Evolutionary conservation across 495 filamentous ascomycete genomes (phyloP), one percentile per base, ranked within the genome.

Genomic region (Bombardia bombarda): DNA sequence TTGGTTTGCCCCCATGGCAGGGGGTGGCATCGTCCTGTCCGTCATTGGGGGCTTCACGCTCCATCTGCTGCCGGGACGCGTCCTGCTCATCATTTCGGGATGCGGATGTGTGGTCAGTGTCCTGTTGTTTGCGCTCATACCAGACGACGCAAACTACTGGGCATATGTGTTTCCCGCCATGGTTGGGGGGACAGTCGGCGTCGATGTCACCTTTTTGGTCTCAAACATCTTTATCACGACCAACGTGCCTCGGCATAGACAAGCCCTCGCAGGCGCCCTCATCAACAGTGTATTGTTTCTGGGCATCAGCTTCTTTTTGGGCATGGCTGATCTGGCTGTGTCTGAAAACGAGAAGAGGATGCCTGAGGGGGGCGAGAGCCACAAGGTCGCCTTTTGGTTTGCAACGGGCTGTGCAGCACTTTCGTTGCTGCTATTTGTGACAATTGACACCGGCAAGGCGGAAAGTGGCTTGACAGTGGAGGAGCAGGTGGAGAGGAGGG

Each of bases 181-280:
- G 88, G 62, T 90, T 19, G 82, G 80, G 49, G 81, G 78, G 3
- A 94, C 88, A 0, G 67, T 90, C 26, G 88, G 83, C 4, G 83
- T 93, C 35, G 88, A 95, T 52, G 80, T 92, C 46, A 84, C 79
- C 20, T 94, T 82, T 69, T 88, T 86, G 51, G 70, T 94, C 7
- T 76, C 84, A 28, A 92, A 88, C 53, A 79, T 94, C 35, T 93
- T 92, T 57, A 83, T 90, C 56, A 89, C 84, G 0, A 86, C 83
- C 1, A 76, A 74, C 4, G 67, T 92, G 51, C 82, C 86, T 0
- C 70, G 74, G 30, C 67, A 73, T 7, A 72, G 77, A 31, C 88
- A 94, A 57, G 86, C 85, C 1, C 68, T 89, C 0, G 86, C 86
- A 0, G 88, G 87, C 0, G 87, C 80, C 0, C 57, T 72, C 9